Conservation (phyloP, 148 eudicot genomes). For the Nyssa sinensis region DNA sequence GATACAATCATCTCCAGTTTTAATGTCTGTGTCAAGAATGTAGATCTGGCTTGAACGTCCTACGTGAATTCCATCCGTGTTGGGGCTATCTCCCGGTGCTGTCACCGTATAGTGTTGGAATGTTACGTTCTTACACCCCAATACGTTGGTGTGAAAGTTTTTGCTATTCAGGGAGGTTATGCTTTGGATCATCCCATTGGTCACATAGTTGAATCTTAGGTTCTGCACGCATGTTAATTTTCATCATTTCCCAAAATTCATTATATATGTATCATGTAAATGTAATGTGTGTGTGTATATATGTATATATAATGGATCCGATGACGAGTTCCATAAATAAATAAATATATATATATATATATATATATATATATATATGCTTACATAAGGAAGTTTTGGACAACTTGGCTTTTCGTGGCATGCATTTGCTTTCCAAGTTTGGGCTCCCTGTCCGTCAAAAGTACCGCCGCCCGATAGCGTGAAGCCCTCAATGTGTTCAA, state of each 20-base stretch:
- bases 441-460: background rate
- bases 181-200: conserved; percentile 2
- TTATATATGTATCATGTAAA: too few species aligned
- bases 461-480: background rate
- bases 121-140: conserved; percentile 39
- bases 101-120: conserved; percentile 25
- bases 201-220: conserved; percentile 29
- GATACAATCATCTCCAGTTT: conserved; percentile 65
- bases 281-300: too few species aligned
- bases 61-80: conserved; percentile 71
- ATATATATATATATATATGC: background rate
- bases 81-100: conserved; percentile 47
- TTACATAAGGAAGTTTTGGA: conserved; percentile 39
- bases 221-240: conserved; percentile 18
- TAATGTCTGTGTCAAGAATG: conserved; percentile 26
- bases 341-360: too few species aligned
- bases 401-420: conserved; percentile 32
- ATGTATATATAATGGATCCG: too few species aligned
- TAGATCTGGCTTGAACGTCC: conserved; percentile 40
- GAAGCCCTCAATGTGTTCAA: too few species aligned
- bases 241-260: too few species aligned
- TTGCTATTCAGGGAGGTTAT: conserved; percentile 56
- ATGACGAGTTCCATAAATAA: too few species aligned
- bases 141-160: conserved; percentile 43
- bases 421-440: conserved; percentile 48